Evolutionary conservation across 2,329 filamentous ascomycete genomes (phyloP).

Genomic region (Exophiala aquamarina): DNA sequence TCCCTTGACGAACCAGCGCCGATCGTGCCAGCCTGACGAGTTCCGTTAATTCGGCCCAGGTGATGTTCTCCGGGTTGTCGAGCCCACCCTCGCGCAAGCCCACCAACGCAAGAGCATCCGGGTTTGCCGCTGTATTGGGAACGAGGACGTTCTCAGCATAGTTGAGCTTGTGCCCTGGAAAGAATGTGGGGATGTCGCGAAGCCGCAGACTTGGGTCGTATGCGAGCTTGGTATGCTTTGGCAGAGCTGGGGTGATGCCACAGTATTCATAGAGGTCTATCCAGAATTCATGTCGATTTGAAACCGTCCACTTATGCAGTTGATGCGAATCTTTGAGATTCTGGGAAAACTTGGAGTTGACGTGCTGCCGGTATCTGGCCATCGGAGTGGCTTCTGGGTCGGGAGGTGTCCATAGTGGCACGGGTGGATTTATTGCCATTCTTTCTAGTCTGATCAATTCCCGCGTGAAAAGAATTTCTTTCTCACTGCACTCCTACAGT

Average conservation of each 20-base stretch:
- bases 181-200: slow-evolving; percentile 40
- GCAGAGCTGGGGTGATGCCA: slow-evolving; percentile 33
- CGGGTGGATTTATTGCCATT: neutral
- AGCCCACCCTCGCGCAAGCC: slow-evolving; percentile 38
- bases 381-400: slow-evolving; percentile 24
- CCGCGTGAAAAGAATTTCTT: too few relatives aligned
- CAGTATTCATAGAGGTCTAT: slow-evolving; percentile 42
- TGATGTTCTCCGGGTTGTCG: slow-evolving; percentile 35
- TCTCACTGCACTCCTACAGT: too few relatives aligned
- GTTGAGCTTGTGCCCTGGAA: slow-evolving; percentile 38
- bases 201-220: slow-evolving; percentile 40
- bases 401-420: slow-evolving; percentile 19
- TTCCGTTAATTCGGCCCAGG: slow-evolving; percentile 42
- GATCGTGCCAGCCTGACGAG: slow-evolving; percentile 38
- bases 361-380: slow-evolving; percentile 22
- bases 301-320: slow-evolving; percentile 42
- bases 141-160: slow-evolving; percentile 44
- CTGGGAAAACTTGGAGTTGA: slow-evolving; percentile 22
- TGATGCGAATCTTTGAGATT: slow-evolving; percentile 32
- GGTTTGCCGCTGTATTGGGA: slow-evolving; percentile 32
- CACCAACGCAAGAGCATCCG: slow-evolving; percentile 40
- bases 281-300: slow-evolving; percentile 45
- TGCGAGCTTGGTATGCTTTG: slow-evolving; percentile 34
- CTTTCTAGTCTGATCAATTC: too few relatives aligned
- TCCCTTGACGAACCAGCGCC: slow-evolving; percentile 38